phyloP scores from a whole-genome alignment of 1,284 basidiomycete genomes.

The Irpex sp. region DNA sequence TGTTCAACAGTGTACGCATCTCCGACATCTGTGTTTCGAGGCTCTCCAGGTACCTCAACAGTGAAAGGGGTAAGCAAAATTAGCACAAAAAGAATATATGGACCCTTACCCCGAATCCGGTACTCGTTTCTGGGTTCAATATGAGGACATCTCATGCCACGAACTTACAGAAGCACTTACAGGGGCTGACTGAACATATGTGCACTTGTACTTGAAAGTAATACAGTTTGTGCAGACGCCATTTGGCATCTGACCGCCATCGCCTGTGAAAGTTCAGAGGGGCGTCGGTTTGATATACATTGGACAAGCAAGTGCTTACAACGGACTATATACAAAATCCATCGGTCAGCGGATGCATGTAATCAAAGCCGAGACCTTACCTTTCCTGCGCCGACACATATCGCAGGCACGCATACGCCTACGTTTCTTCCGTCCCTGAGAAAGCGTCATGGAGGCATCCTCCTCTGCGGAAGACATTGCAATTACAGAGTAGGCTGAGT shows the following conservation, averaged over 20 bases:
- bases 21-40: neutral
- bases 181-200: neutral
- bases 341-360: neutral
- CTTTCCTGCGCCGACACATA: slow-evolving; percentile 3
- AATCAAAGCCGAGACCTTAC: neutral
- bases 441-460: neutral
- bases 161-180: neutral
- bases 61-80: neutral
- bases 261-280: neutral
- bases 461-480: neutral
- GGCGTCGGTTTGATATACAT: neutral
- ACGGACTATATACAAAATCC: neutral
- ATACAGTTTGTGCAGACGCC: slow-evolving; percentile 1
- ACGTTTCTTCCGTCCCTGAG: neutral
- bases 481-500: neutral
- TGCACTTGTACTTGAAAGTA: slow-evolving; percentile 3
- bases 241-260: slow-evolving; percentile 3
- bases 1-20: neutral
- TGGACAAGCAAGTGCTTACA: neutral
- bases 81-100: neutral
- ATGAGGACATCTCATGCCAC: neutral
- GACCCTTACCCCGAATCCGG: neutral
- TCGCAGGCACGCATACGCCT: slow-evolving; percentile 1
- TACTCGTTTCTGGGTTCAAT: neutral
- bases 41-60: slow-evolving; percentile 1